A percentile compares a stretch with the other conserved stretches of the same genome.
phyloP scores from a whole-genome alignment of 2,329 filamentous ascomycete species.

The Decorospora gaudefroyi region DNA sequence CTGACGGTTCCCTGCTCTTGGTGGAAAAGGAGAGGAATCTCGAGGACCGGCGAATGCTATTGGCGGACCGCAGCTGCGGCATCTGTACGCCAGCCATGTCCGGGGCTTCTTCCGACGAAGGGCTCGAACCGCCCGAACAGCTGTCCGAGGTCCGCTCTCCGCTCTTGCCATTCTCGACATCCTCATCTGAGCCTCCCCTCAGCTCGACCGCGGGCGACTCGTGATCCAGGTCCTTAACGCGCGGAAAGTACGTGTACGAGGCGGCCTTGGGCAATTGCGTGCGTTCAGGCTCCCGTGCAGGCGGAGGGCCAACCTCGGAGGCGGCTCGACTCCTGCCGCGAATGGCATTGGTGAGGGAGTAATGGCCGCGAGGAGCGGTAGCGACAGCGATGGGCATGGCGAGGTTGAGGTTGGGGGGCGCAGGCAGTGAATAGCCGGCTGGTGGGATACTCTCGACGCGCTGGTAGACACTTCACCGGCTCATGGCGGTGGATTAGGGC shows the following conservation, averaged over 20 bases:
- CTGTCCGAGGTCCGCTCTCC: slow-evolving; percentile 45
- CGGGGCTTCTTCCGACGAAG: slow-evolving; percentile 47
- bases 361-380: slow-evolving; percentile 36
- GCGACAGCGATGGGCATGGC: slow-evolving; percentile 44
- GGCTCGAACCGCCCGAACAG: slow-evolving; percentile 53
- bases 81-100: slow-evolving; percentile 35
- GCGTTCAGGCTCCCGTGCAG: slow-evolving; percentile 30
- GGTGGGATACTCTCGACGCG: slow-evolving; percentile 1
- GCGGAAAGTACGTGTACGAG: slow-evolving; percentile 50
- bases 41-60: slow-evolving; percentile 42
- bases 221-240: slow-evolving; percentile 45
- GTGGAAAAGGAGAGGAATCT: slow-evolving; percentile 43
- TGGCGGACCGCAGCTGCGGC: slow-evolving; percentile 40
- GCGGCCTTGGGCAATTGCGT: slow-evolving; percentile 46
- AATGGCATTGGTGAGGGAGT: slow-evolving; percentile 37
- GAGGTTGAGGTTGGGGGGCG: slow-evolving; percentile 10
- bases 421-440: slow-evolving; percentile 4
- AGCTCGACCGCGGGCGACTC: slow-evolving; percentile 36
- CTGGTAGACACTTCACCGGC: slow-evolving; percentile 17
- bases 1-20: slow-evolving; percentile 42
- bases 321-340: slow-evolving; percentile 40
- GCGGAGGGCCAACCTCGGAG: slow-evolving; percentile 37
- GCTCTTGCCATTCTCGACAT: slow-evolving; percentile 32
- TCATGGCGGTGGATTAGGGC: slow-evolving; percentile 27
- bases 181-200: slow-evolving; percentile 41